Evolutionary conservation across 2,329 filamentous ascomycete species (phyloP).

Genomic region (Penicillium sp.): DNA sequence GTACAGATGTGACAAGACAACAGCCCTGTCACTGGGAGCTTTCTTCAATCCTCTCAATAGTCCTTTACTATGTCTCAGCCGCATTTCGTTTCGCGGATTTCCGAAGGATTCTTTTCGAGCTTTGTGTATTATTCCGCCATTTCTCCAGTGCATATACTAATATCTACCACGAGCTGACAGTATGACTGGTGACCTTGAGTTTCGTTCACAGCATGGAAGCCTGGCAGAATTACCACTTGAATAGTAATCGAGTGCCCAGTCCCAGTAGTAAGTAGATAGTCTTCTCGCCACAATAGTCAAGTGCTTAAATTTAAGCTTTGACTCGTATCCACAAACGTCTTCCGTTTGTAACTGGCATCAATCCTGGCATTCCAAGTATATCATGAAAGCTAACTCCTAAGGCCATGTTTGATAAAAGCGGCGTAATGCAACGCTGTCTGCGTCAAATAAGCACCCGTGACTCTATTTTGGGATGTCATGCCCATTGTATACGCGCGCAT

Average conservation of each 20-base stretch:
- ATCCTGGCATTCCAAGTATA: neutral
- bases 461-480: neutral
- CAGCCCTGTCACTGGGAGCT: too few species aligned
- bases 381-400: neutral
- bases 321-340: neutral
- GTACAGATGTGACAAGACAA: too few species aligned
- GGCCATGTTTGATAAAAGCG: neutral
- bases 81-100: too few species aligned
- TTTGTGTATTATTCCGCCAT: too few species aligned
- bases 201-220: neutral
- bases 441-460: neutral
- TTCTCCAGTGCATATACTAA: too few species aligned
- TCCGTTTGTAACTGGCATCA: neutral
- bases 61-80: too few species aligned
- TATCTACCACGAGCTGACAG: too few species aligned
- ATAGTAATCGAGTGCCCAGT: neutral
- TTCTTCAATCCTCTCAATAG: too few species aligned
- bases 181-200: too few species aligned
- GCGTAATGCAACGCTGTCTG: neutral
- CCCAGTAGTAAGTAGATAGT: neutral
- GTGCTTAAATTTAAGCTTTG: neutral
- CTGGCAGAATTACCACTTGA: neutral
- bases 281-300: neutral
- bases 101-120: too few species aligned
- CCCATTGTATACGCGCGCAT: neutral